Base-by-base conservation (phyloP, 345 rosid genomes). In the Chamaenerion angustifolium region DNA sequence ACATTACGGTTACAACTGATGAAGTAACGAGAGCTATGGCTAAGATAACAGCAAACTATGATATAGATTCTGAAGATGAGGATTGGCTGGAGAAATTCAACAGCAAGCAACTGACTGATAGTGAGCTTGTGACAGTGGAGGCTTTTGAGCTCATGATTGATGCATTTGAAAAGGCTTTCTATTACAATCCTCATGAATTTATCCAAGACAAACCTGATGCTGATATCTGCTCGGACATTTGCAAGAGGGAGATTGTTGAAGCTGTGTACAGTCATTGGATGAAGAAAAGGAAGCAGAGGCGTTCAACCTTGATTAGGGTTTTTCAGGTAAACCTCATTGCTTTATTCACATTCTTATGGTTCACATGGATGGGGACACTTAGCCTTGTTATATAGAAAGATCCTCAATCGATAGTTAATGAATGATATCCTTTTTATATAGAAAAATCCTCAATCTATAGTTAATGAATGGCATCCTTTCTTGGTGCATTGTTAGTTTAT, bases 1-100 rank as follows among this genome's bases (percentile, higher is more conserved):
- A 88, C 60, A 80, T 93, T 45, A 71, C 76, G 40, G 47, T 72
- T 15, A 65, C 46, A 41, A 72, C 56, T 25, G 84, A 85, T 67
- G 96, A 93, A 73, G 70, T 85, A 41, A 74, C 88, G 13, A 88
- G 99, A 70, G 86, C 84, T 55, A 47, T 93, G 75, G 71, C 76
- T 8, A 79, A 64, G 63, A 79, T 63, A 59, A 56, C 60, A 21
- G 85, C 92, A 40, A 75, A 55, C 49, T 88, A 93, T 62, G 99
- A 93, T 67, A 74, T 88, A 85, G 97, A 93, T 61, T 77, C 78
- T 49, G 97, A 85, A 69, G 99, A 93, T 71, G 95, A 82, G 63
- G 81, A 70, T 51, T 93, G 99, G 99, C 69, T 93, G 11, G 63
- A 59, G 54, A 76, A 67, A 25, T 72, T 74, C 54, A 93, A 85